Base-by-base conservation (phyloP, 2,329 filamentous ascomycete genomes). In the Cordyceps javanica region DNA sequence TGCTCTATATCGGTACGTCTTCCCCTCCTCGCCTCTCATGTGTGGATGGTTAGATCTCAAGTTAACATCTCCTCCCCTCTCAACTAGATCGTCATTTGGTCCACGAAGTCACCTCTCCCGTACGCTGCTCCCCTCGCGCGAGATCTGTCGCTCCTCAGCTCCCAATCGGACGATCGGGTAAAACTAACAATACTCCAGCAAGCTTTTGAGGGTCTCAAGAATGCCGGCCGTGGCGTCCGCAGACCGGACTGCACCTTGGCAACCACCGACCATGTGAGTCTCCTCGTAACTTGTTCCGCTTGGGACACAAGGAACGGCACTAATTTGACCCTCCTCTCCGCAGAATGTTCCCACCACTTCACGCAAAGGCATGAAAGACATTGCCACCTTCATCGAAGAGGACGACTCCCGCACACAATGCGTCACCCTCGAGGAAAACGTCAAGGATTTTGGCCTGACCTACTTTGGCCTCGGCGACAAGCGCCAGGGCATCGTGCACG, bases 391-490 rank as follows among this genome's bases (percentile, higher is more conserved):
- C 73, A 93, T 97, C 73, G 85, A 96, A 69, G 92, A 97, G 76
- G 88, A 90, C 63, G 94, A 97, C 73, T 97, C 92, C 60, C 85
- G 92, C 68, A 82, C 90, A 63, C 94, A 99, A 82, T 97, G 92
- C 74, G 86, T 92, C 68, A 97, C 94, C 41, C 86, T 99, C 62
- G 94, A 99, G 78, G 88, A 97, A 67, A 99, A 99, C 68, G 93
- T 99, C 67, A 94, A 93, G 77, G 90, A 93, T 63, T 97, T 97
- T 71, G 91, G 90, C 68, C 82, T 99, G 69, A 97, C 92, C 72
- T 97, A 97, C 77, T 99, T 99, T 70, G 94, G 94, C 61, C 86
- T 99, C 62, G 90, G 88, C 65, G 93, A 97, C 76, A 95, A 94
- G 82, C 87, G 94, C 63, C 94, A 99, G 76, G 94, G 94, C 64